Base-by-base conservation (phyloP, 2,329 filamentous ascomycete genomes). In the Colletotrichum sublineola region DNA sequence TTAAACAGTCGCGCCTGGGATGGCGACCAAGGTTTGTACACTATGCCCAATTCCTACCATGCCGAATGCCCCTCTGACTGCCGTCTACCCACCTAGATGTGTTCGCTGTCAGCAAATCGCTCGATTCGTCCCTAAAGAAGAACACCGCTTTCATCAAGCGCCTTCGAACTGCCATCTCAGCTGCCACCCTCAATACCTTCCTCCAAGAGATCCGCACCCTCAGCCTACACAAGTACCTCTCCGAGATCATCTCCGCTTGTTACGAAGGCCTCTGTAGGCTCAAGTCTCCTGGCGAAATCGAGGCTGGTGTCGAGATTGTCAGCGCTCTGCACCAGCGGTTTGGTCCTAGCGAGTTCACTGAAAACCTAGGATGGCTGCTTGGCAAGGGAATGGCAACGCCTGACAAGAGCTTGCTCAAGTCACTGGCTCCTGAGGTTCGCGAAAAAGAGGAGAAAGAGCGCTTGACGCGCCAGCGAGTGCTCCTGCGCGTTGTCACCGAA, bases 111-210 rank as follows among this genome's bases (percentile, higher is more conserved):
- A 91, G 90, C 81, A 89, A 89, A 79, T 93, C 93, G 40, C 92
- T 98, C 79, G 96, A 98, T 82, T 97, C 96, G 64, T 96, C 95
- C 63, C 88, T 98, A 82, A 98, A 97, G 85, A 98, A 98, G 86
- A 98, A 98, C 79, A 98, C 96, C 5, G 95, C 95, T 76, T 98
- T 98, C 82, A 98, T 98, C 80, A 98, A 97, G 84, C 94, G 96
- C 79, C 88, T 98, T 68, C 94, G 96, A 77, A 98, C 96, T 71
- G 94, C 94, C 73, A 92, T 98, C 75, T 95, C 93, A 75, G 85
- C 94, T 61, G 87, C 94, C 68, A 94, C 93, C 67, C 90, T 95
- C 67, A 86, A 89, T 76, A 96, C 94, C 71, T 97, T 98, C 83
- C 85, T 97, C 60, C 91, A 96, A 80, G 96, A 98, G 80, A 95